A percentile compares a stretch with the other conserved stretches of the same genome.
These are phyloP conservation scores for Alnus rubra DNA, from an alignment of 306 rosid species.

Conservation along the genomic window DNA sequence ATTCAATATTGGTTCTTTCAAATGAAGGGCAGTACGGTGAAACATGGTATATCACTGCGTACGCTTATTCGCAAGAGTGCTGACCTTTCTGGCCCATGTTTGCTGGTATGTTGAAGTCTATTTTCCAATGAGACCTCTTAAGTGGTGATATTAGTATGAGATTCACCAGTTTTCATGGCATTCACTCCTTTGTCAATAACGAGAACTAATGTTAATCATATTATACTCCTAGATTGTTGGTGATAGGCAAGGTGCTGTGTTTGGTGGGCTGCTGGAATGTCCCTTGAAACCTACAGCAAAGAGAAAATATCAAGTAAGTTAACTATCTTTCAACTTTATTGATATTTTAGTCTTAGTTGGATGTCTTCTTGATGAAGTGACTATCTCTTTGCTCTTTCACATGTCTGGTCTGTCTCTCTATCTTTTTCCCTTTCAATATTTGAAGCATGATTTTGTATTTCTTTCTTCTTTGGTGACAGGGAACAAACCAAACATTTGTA, in stretches of 20 bases:
- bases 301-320: conserved; percentile 85
- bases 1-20: conserved; percentile 52
- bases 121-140: conserved; percentile 14
- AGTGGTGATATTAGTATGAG: conserved; percentile 12
- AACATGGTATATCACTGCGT: conserved; percentile 95
- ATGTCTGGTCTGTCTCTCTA: background rate
- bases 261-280: conserved; percentile 86
- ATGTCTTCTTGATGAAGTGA: conserved; percentile 19
- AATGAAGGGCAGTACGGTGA: conserved; percentile 99
- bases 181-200: conserved; percentile 13
- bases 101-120: conserved; percentile 60
- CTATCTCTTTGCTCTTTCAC: background rate
- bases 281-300: conserved; percentile 84
- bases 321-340: conserved; percentile 10
- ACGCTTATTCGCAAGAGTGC: conserved; percentile 92
- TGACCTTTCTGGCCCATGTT: conserved; percentile 80
- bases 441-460: conserved; percentile 30
- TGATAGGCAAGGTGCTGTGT: conserved; percentile 86
- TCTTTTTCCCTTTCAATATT: conserved; percentile 10
- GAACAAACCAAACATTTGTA: conserved; percentile 84
- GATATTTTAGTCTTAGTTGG: background rate
- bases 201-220: conserved; percentile 21
- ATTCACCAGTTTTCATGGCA: conserved; percentile 22
- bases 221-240: conserved; percentile 71
- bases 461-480: conserved; percentile 47